Base-by-base conservation (phyloP, 441 rosid genomes). In the Pelargonium myrrhifolium region DNA sequence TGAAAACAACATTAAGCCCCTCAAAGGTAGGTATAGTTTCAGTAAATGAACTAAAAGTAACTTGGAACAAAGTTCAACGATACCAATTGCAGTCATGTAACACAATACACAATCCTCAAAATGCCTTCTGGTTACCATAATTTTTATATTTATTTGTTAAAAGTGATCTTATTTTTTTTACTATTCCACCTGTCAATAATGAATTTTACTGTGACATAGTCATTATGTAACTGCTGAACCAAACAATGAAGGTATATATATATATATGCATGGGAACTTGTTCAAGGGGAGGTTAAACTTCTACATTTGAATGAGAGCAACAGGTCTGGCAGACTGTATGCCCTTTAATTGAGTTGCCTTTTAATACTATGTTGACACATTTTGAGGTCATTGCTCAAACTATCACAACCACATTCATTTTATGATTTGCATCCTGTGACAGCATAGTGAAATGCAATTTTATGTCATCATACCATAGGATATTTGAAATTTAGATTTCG, bases 1-100 rank as follows among this genome's bases (percentile, higher is more conserved):
- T 55, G 65, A 65, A 69, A 61, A 55, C 66, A 61, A 28, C 6
- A 40, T 61, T 28, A 61, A 28, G 62, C 62, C 62, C 55, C 55
- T n/a, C 20, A 47, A 47, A 47, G 7, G 55, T 12, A n/a, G 55
- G 55, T 5, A 55, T 22, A 55, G 21, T 55, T 17, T 55, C 20
- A 55, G 17, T 8, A 18, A 55, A 1, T 20, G 24, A 55, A 18
- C 20, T 55, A 55, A 55, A 2, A 55, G 60, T 18, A 7, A 18
- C 18, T 18, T 18, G 8, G 59, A 55, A 18, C 20, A 11, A 8
- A 55, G 11, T 55, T 55, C 26, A 11, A 18, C 2, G 26, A 55
- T 1, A 15, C 9, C 22, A 55, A 55, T 55, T 7, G 7, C 26
- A 15, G 24, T 17, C 60, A 55, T 18, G 60, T 10, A 55, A 18